Conservation (phyloP, 2,329 filamentous ascomycete species). For the Ophiostoma pallidulum region DNA sequence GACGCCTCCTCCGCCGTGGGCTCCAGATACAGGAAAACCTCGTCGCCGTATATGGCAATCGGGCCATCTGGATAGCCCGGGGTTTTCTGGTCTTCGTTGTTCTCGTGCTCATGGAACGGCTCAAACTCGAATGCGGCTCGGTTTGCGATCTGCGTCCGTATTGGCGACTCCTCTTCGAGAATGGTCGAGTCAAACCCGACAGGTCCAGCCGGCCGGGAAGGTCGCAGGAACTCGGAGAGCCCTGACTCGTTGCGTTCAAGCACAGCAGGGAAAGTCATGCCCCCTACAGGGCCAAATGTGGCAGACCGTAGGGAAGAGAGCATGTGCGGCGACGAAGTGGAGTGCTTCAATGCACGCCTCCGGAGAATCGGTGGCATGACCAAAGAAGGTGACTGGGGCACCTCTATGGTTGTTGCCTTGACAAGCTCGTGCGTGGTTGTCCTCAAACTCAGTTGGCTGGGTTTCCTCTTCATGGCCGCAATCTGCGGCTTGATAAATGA, state of each 20-base stretch:
- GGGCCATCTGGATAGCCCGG: slow-evolving; percentile 76
- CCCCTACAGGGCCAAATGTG: slow-evolving; percentile 50
- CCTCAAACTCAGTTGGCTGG: slow-evolving; percentile 68
- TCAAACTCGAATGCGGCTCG: slow-evolving; percentile 49
- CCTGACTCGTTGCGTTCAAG: slow-evolving; percentile 51
- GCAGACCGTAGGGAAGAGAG: slow-evolving; percentile 48
- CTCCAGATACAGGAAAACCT: slow-evolving; percentile 71
- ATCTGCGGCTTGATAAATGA: slow-evolving; percentile 74
- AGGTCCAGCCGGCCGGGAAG: slow-evolving; percentile 33
- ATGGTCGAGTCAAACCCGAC: slow-evolving; percentile 34
- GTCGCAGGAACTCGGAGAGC: slow-evolving; percentile 48
- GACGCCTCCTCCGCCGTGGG: slow-evolving; percentile 69
- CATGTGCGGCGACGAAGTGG: slow-evolving; percentile 59
- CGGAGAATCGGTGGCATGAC: slow-evolving; percentile 45
- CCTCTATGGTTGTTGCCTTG: slow-evolving; percentile 39
- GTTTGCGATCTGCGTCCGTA: slow-evolving; percentile 53
- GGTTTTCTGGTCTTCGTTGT: slow-evolving; percentile 70
- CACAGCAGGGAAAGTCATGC: slow-evolving; percentile 55
- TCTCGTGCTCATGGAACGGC: slow-evolving; percentile 55
- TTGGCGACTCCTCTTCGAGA: slow-evolving; percentile 47
- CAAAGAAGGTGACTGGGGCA: slow-evolving; percentile 46
- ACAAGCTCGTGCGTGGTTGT: slow-evolving; percentile 54
- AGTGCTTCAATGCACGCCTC: slow-evolving; percentile 55
- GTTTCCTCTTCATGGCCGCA: slow-evolving; percentile 61
- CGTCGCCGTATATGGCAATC: slow-evolving; percentile 69